Evolutionary conservation across 495 filamentous ascomycete genomes (phyloP).

Genomic region (Aspergillus panamensis): DNA sequence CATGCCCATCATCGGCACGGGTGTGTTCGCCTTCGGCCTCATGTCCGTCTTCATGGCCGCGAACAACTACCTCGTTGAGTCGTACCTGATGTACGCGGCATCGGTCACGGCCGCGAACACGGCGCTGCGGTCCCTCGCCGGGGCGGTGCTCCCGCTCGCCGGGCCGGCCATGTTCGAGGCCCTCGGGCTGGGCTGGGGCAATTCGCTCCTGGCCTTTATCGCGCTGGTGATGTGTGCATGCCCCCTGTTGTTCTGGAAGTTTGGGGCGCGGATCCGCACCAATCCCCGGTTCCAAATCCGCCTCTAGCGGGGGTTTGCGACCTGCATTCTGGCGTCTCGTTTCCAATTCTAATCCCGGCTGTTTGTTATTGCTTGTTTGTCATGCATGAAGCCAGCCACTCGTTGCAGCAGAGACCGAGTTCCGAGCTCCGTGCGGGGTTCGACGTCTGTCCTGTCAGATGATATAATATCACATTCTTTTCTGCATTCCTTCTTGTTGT

Average conservation of each 20-base stretch:
- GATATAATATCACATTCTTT: neutral
- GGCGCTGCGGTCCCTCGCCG: slow-evolving; percentile 56
- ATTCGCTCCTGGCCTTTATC: slow-evolving; percentile 46
- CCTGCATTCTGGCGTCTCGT: too few relatives aligned
- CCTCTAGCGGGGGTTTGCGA: neutral
- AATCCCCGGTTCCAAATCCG: slow-evolving; percentile 14
- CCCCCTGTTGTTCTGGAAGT: slow-evolving; percentile 40
- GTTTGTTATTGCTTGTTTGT: neutral
- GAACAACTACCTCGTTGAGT: slow-evolving; percentile 69
- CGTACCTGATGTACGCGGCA: slow-evolving; percentile 63
- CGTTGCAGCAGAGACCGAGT: slow-evolving; percentile 4
- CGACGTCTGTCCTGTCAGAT: neutral
- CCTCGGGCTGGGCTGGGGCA: slow-evolving; percentile 46
- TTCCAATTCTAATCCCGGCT: neutral
- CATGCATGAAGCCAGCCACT: neutral
- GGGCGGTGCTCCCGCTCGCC: slow-evolving; percentile 51
- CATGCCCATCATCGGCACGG: slow-evolving; percentile 61
- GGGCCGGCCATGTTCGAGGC: slow-evolving; percentile 40
- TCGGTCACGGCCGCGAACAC: slow-evolving; percentile 60
- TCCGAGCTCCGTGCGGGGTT: slow-evolving; percentile 5
- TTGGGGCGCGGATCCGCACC: slow-evolving; percentile 30
- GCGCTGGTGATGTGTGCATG: slow-evolving; percentile 37
- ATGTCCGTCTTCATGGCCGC: slow-evolving; percentile 46
- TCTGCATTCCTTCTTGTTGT: neutral
- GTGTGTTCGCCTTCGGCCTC: slow-evolving; percentile 65